phyloP scores from a whole-genome alignment of 1,284 basidiomycete genomes.

The Mixia osmundae region DNA sequence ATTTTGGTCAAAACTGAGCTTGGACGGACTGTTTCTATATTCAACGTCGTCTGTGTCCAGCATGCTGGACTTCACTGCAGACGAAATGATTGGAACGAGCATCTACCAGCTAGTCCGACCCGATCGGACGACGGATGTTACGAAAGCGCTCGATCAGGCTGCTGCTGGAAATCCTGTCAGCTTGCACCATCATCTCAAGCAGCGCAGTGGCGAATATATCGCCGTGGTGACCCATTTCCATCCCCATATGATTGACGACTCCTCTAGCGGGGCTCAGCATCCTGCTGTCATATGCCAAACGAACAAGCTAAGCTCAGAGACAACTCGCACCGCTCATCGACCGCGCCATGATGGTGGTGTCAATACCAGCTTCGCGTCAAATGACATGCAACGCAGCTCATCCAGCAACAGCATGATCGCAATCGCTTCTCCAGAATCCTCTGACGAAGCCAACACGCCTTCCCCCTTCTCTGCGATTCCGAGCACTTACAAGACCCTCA shows the following conservation, averaged over 20 bases:
- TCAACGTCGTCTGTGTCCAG: conserved; percentile 11
- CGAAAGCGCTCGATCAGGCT: conserved; percentile 3
- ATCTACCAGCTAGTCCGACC: conserved; percentile 8
- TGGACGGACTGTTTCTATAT: conserved; percentile 13
- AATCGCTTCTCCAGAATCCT: conserved; percentile 3
- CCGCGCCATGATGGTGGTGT: not conserved
- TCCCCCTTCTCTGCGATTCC: conserved; percentile 14
- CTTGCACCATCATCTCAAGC: conserved; percentile 9
- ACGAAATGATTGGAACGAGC: conserved; percentile 6
- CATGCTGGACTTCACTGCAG: conserved; percentile 11
- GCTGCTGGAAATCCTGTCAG: conserved; percentile 6
- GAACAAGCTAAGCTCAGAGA: too few species aligned
- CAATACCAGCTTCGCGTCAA: conserved; percentile 3
- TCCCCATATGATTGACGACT: conserved; percentile 3
- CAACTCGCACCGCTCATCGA: conserved; percentile 1
- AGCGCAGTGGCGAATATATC: conserved; percentile 6
- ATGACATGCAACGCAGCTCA: conserved; percentile 7
- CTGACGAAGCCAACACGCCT: conserved; percentile 2
- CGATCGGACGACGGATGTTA: conserved; percentile 1
- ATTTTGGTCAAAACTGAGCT: conserved; percentile 15
- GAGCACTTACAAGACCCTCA: conserved; percentile 15
- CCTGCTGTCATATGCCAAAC: too few species aligned
- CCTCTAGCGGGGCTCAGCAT: too few species aligned
- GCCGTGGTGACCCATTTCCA: conserved; percentile 17
- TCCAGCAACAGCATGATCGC: conserved; percentile 2